These are phyloP conservation scores for Alternaria panax DNA, from an alignment of 2,329 filamentous ascomycete genomes.

Conservation along the genomic window DNA sequence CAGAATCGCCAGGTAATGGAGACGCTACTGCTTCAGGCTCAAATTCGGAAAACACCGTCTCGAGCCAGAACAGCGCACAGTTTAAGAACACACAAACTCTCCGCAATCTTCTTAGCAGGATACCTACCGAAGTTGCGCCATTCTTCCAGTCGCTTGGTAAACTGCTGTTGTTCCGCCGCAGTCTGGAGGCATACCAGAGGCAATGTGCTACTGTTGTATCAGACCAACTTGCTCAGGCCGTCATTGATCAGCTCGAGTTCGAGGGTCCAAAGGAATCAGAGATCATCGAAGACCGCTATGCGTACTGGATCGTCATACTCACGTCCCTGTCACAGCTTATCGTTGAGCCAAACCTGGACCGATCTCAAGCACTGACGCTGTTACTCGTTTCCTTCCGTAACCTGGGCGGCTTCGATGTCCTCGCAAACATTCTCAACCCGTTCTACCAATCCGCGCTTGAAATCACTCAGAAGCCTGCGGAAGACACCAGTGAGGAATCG, in stretches of 20 bases:
- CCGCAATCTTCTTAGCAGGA: slow-evolving; percentile 76
- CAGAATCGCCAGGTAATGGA: slow-evolving; percentile 25
- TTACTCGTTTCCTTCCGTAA: slow-evolving; percentile 89
- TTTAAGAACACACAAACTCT: slow-evolving; percentile 82
- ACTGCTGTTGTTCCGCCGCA: slow-evolving; percentile 76
- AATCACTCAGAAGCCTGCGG: slow-evolving; percentile 53
- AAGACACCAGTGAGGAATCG: slow-evolving; percentile 55
- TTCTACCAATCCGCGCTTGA: slow-evolving; percentile 68
- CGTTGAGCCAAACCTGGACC: slow-evolving; percentile 67
- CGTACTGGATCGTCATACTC: slow-evolving; percentile 83
- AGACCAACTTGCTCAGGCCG: slow-evolving; percentile 73
- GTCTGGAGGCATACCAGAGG: slow-evolving; percentile 69
- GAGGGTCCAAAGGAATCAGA: slow-evolving; percentile 55
- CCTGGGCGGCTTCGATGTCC: slow-evolving; percentile 73
- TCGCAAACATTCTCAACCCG: slow-evolving; percentile 74
- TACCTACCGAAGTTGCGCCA: slow-evolving; percentile 80
- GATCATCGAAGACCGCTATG: slow-evolving; percentile 69
- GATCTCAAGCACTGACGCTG: slow-evolving; percentile 64
- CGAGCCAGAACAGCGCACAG: slow-evolving; percentile 47
- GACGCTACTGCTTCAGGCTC: slow-evolving; percentile 19
- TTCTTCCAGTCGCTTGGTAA: slow-evolving; percentile 89
- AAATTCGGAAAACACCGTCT: slow-evolving; percentile 10
- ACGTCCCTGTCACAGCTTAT: slow-evolving; percentile 80
- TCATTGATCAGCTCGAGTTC: slow-evolving; percentile 71
- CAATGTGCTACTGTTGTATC: slow-evolving; percentile 68